Evolutionary conservation across 306 rosid species (phyloP).

Genomic region (Gastrolobium bilobum): DNA sequence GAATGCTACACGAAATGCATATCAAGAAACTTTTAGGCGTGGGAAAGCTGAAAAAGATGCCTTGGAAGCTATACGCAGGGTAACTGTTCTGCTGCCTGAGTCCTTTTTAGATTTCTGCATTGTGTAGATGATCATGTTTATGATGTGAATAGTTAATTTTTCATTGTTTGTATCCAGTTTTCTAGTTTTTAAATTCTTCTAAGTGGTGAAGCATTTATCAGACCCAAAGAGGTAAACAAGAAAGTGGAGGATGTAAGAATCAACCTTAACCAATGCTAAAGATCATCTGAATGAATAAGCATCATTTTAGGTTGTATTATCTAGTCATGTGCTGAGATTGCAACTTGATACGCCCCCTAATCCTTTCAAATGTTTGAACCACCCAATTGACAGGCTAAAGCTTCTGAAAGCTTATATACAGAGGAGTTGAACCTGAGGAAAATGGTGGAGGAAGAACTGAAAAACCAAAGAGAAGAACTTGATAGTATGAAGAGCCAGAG

Average conservation of each 20-base stretch:
- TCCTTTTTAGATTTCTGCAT: slow-evolving; percentile 20
- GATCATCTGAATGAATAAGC: slow-evolving; percentile 25
- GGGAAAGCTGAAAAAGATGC: slow-evolving; percentile 88
- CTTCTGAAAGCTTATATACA: slow-evolving; percentile 66
- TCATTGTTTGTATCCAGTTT: slow-evolving; percentile 8
- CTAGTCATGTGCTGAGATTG: slow-evolving; percentile 12
- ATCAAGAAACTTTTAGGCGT: slow-evolving; percentile 70
- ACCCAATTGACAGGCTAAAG: slow-evolving; percentile 69
- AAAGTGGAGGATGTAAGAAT: background rate
- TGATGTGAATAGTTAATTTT: slow-evolving; percentile 33
- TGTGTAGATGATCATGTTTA: slow-evolving; percentile 27
- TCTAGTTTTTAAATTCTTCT: slow-evolving; percentile 1
- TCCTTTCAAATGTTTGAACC: slow-evolving; percentile 29
- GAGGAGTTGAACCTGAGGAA: slow-evolving; percentile 71
- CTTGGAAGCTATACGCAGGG: slow-evolving; percentile 76
- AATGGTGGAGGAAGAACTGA: slow-evolving; percentile 68
- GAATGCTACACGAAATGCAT: slow-evolving; percentile 73
- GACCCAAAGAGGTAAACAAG: background rate
- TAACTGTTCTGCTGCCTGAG: slow-evolving; percentile 45
- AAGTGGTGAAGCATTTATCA: slow-evolving; percentile 18
- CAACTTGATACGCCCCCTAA: slow-evolving; percentile 39
- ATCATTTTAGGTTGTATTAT: slow-evolving; percentile 10
- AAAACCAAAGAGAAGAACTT: slow-evolving; percentile 63
- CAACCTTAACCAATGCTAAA: slow-evolving; percentile 5
- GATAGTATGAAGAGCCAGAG: slow-evolving; percentile 59